Conservation (phyloP, 208 protist genomes). For the Leishmania tropica region DNA sequence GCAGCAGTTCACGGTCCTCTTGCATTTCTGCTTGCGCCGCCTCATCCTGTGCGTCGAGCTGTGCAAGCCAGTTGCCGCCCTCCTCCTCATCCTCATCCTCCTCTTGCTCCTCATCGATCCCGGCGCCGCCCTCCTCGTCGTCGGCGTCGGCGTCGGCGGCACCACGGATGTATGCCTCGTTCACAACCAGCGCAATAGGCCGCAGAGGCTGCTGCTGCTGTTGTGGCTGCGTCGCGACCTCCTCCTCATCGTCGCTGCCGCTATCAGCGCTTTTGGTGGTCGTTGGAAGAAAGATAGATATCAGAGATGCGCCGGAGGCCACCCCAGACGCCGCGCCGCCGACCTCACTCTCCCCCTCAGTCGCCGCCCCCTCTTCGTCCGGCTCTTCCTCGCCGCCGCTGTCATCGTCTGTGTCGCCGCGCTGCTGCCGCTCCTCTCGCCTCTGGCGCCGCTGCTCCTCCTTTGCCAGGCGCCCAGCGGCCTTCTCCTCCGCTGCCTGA, state of each 20-base stretch:
- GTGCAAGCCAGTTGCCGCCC: conserved; percentile 18
- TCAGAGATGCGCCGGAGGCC: conserved; percentile 3
- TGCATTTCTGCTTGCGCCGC: conserved; percentile 20
- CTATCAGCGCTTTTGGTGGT: background rate
- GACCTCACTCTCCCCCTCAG: conserved; percentile 5
- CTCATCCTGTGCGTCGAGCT: conserved; percentile 25
- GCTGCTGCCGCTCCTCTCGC: conserved; percentile 28
- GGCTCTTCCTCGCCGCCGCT: conserved; percentile 20
- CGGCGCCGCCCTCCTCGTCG: conserved; percentile 29
- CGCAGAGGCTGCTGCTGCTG: background rate
- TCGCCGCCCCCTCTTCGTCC: background rate
- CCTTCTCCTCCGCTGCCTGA: conserved; percentile 33
- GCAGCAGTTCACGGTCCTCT: conserved; percentile 29
- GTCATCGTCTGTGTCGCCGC: conserved; percentile 16
- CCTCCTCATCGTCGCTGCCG: conserved; percentile 19
- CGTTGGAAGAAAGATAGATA: conserved; percentile 14
- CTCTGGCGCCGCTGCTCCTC: conserved; percentile 37
- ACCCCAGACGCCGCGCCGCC: background rate
- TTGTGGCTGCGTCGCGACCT: conserved; percentile 12
- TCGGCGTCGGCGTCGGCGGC: conserved; percentile 35
- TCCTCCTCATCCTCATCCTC: conserved; percentile 34
- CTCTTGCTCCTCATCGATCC: conserved; percentile 51
- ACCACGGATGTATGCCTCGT: conserved; percentile 46
- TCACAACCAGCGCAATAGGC: conserved; percentile 20
- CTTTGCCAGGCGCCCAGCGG: conserved; percentile 13